Evolutionary conservation across 208 protist genomes (phyloP), one percentile per base, ranked within the genome.

Genomic region (Sergeia podlipaevii): DNA sequence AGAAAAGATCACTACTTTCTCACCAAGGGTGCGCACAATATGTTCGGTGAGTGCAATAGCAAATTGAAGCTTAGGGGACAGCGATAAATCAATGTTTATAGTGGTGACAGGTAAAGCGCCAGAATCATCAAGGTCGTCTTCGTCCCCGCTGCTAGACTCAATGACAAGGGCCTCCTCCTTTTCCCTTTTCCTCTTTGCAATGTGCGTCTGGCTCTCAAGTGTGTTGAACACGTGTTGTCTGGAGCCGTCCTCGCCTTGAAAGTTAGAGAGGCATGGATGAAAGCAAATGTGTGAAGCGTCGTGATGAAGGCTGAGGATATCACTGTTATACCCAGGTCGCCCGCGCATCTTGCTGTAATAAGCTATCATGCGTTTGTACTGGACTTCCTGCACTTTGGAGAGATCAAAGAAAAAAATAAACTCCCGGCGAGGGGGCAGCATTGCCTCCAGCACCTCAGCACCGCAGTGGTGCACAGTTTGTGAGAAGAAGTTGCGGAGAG

Each of bases 1-100:
- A 23, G 81, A 90, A 36, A 91, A 96, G n/a, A 95, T 44, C 28
- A 95, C 70, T 20, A 89, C 81, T 63, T 95, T 95, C 69, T 82
- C 65, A 10, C 52, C 27, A 18, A 74, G 45, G 5, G 73, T 54
- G 11, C 61, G 42, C 13, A 21, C 23, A 72, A 91, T 91, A 62
- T 78, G 58, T 0, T 62, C 39, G 7, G 83, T 45, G 10, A 94
- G 74, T 13, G 62, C 48, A 34, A 94, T 5, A 3, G 73, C 67
- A 39, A 91, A 74, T 21, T 34, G 45, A 21, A 94, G 65, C 54
- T 94, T 94, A 1, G 87, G 80, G 0, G 87, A 91, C 5, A 67
- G 59, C 28, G 42, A 32, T 0, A 89, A 24, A 42, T 78, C 38
- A 2, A 83, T 11, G 3, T 21, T 39, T 10, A 28, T 55, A 10